Conservation (phyloP, 495 filamentous ascomycete species). For the Chaetomium cochliodes region DNA sequence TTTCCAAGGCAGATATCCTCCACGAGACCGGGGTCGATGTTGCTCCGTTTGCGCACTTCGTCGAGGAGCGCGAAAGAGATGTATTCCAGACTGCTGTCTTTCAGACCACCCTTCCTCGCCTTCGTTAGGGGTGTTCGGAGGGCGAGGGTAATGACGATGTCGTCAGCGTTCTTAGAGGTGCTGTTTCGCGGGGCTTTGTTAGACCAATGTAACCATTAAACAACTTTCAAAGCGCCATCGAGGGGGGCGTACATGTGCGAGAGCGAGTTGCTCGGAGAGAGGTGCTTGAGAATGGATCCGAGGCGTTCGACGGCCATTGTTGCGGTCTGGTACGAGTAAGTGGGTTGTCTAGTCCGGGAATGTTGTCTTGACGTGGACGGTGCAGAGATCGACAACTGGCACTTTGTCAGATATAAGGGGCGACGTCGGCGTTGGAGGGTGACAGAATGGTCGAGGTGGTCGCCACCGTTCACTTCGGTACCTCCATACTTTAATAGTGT, state of each 20-base stretch:
- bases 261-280: constrained; percentile 69
- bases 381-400: constrained; percentile 2
- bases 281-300: constrained; percentile 80
- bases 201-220: background rate
- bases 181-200: constrained; percentile 45
- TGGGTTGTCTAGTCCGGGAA: background rate
- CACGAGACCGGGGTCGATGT: constrained; percentile 75
- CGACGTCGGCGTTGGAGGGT: constrained; percentile 6
- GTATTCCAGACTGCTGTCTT: constrained; percentile 89
- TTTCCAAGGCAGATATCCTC: constrained; percentile 95
- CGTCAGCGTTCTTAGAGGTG: constrained; percentile 90
- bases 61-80: constrained; percentile 76
- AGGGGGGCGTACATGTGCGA: constrained; percentile 67
- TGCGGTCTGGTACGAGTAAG: constrained; percentile 15
- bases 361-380: background rate
- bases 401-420: constrained; percentile 6
- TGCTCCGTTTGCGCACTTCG: constrained; percentile 69
- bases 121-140: constrained; percentile 78
- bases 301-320: constrained; percentile 85
- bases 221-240: background rate
- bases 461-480: background rate
- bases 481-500: constrained; percentile 7
- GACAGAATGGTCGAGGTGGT: background rate
- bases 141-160: constrained; percentile 87
- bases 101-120: constrained; percentile 80